Percentiles rank a stretch among this genome's conserved stretches.
Conservation (phyloP, 2,329 filamentous ascomycete species). For the Lachnellula subtilissima region DNA sequence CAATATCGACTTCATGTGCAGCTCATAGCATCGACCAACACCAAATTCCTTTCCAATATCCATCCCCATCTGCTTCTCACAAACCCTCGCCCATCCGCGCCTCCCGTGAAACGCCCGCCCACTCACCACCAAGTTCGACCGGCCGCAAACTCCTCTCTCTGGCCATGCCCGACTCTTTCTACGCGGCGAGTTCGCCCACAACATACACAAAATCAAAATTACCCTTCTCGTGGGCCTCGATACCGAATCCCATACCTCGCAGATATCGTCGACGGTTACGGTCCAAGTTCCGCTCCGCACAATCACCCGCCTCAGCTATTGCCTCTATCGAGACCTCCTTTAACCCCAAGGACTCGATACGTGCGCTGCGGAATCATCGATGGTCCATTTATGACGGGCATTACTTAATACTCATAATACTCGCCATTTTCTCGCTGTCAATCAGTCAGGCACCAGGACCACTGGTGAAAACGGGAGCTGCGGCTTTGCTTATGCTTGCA, state of each 20-base stretch:
- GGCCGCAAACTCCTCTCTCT: conserved; percentile 1
- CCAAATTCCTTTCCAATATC: conserved; percentile 14
- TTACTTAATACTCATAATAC: conserved; percentile 68
- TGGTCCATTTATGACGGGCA: conserved; percentile 84
- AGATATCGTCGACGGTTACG: conserved; percentile 62
- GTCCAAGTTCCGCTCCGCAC: conserved; percentile 62
- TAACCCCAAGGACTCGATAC: conserved; percentile 72
- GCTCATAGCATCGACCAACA: conserved; percentile 20
- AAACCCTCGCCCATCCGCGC: conserved; percentile 5
- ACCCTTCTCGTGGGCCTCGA: conserved; percentile 42
- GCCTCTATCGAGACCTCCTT: conserved; percentile 76
- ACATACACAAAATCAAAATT: conserved; percentile 30
- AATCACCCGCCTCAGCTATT: conserved; percentile 67
- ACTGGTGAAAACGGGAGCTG: conserved; percentile 68
- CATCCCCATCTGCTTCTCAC: conserved; percentile 10
- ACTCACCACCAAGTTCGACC: conserved; percentile 1
- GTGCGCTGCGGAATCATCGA: conserved; percentile 67
- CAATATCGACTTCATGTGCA: conserved; percentile 28
- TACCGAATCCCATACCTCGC: conserved; percentile 55
- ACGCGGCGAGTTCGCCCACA: conserved; percentile 21
- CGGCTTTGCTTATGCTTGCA: conserved; percentile 62
- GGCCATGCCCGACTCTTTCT: conserved; percentile 24
- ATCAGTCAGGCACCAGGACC: conserved; percentile 77
- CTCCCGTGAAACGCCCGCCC: conserved; percentile 1
- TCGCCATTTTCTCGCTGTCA: conserved; percentile 77